Evolutionary conservation across 140 eudicot genomes (phyloP).

Genomic region (Erigeron philadelphicus): DNA sequence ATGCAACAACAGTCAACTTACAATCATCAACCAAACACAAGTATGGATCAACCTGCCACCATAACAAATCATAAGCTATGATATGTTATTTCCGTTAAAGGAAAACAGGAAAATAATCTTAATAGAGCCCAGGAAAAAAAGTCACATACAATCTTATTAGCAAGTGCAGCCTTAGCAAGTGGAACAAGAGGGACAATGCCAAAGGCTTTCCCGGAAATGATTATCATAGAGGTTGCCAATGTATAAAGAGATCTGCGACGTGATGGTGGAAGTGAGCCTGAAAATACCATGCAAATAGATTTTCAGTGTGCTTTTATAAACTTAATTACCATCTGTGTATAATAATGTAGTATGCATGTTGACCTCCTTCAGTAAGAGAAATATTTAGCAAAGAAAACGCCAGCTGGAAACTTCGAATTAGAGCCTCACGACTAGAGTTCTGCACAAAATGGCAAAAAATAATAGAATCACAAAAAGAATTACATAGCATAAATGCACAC

Average conservation of each 20-base stretch:
- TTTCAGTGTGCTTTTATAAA: neutral
- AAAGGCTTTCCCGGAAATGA: conserved; percentile 65
- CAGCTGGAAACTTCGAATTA: conserved; percentile 72
- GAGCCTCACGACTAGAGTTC: conserved; percentile 66
- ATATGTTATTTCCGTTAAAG: conserved; percentile 2
- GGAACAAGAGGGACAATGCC: conserved; percentile 50
- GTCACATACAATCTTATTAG: conserved; percentile 45
- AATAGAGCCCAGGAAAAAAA: neutral
- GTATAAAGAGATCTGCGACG: conserved; percentile 72
- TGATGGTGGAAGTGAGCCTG: conserved; percentile 67
- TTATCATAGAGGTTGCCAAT: conserved; percentile 63
- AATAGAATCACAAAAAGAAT: conserved; percentile 3
- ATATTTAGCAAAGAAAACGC: conserved; percentile 59
- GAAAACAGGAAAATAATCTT: neutral
- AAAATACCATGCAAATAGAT: conserved; percentile 19
- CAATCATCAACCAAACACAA: conserved; percentile 66
- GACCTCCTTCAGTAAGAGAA: conserved; percentile 58
- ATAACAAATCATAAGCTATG: conserved; percentile 18
- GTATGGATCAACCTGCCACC: conserved; percentile 67
- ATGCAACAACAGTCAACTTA: conserved; percentile 47
- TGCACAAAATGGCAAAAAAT: conserved; percentile 13
- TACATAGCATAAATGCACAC: neutral
- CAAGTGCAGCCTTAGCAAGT: conserved; percentile 53
- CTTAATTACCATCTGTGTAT: neutral
- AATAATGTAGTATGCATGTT: conserved; percentile 9